phyloP scores from a whole-genome alignment of 2,329 filamentous ascomycete species.

The Alternaria atra region DNA sequence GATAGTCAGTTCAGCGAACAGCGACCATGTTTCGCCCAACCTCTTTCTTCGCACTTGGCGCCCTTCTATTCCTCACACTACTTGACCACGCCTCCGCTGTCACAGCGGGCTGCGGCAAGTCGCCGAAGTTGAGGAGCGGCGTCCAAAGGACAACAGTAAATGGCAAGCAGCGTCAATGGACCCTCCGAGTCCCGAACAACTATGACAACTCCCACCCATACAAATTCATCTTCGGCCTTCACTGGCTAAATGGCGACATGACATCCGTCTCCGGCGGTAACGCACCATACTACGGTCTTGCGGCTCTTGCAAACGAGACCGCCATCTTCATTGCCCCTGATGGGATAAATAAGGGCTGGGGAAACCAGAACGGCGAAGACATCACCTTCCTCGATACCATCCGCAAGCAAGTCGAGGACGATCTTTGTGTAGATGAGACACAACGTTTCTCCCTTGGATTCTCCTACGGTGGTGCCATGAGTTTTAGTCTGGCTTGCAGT shows the following conservation, averaged over 20 bases:
- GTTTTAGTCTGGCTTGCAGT: constrained; percentile 55
- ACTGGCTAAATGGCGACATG: constrained; percentile 54
- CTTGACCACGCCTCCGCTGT: constrained; percentile 13
- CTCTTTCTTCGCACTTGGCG: constrained; percentile 16
- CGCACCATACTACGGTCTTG: constrained; percentile 54
- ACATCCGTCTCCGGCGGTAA: constrained; percentile 44
- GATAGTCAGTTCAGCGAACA: background rate
- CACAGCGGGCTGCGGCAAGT: constrained; percentile 27
- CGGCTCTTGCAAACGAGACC: constrained; percentile 44
- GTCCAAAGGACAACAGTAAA: constrained; percentile 32
- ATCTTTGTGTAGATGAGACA: constrained; percentile 56
- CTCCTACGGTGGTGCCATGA: constrained; percentile 58
- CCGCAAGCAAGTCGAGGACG: constrained; percentile 49
- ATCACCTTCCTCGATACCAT: constrained; percentile 54
- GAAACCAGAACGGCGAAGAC: constrained; percentile 55
- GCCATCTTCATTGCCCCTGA: constrained; percentile 58
- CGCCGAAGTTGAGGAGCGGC: constrained; percentile 19
- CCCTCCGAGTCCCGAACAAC: constrained; percentile 45
- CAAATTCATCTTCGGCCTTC: constrained; percentile 55
- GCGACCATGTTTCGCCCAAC: constrained; percentile 17
- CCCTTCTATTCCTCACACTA: constrained; percentile 16
- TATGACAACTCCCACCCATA: constrained; percentile 54
- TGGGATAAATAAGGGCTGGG: constrained; percentile 54
- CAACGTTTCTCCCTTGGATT: constrained; percentile 58
- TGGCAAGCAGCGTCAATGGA: constrained; percentile 26